These are phyloP conservation scores for Capsicum pubescens DNA, from an alignment of 257 asterid genomes.

Conservation along the genomic window DNA sequence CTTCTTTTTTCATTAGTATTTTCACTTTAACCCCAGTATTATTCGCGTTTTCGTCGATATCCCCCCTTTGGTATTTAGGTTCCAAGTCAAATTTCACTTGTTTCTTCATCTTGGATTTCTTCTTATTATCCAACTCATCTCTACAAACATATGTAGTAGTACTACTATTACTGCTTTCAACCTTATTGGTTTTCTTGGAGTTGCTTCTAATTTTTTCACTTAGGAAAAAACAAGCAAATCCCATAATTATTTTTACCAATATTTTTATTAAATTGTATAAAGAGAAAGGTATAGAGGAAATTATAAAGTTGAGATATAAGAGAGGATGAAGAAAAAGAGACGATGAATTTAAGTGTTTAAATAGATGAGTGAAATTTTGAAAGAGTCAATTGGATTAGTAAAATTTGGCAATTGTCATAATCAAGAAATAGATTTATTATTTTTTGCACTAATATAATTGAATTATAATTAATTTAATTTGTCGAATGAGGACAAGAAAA, in stretches of 20 bases:
- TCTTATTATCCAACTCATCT: conserved; percentile 17
- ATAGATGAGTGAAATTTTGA: background rate
- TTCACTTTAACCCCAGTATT: conserved; percentile 24
- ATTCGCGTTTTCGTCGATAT: background rate
- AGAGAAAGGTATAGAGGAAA: background rate
- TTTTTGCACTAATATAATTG: too few species aligned
- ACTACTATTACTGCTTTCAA: background rate
- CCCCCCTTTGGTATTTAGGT: background rate
- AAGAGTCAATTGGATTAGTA: conserved; percentile 8
- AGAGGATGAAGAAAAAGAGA: background rate
- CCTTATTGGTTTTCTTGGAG: conserved; percentile 14
- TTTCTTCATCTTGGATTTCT: conserved; percentile 31
- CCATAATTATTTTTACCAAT: background rate
- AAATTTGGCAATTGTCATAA: background rate
- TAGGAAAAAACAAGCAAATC: background rate
- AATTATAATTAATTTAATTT: background rate
- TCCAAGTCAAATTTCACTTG: conserved; percentile 24
- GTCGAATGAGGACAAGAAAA: background rate
- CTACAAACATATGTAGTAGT: background rate
- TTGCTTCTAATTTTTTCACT: background rate
- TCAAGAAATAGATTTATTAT: background rate
- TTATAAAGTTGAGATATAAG: background rate
- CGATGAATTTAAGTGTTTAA: background rate
- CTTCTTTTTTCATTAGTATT: conserved; percentile 42
- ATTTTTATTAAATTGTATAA: background rate